These are phyloP conservation scores for Citeromyces siamensis DNA, from an alignment of 1,139 yeast genomes.

Conservation along the genomic window DNA sequence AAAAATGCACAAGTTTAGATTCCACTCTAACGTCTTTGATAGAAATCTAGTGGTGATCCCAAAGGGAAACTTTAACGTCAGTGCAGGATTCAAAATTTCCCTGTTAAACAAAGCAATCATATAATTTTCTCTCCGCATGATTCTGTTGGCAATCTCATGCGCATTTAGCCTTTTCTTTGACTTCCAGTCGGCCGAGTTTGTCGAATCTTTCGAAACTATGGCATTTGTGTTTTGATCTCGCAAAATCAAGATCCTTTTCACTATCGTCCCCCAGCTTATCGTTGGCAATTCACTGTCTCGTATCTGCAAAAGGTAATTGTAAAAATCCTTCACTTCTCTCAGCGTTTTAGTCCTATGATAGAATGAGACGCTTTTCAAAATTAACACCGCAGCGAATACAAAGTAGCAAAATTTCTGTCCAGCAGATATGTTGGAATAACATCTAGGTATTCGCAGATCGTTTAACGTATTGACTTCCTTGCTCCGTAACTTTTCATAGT, in stretches of 20 bases:
- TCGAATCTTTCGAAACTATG: conserved; percentile 31
- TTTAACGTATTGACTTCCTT: conserved; percentile 13
- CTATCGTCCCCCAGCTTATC: conserved; percentile 84
- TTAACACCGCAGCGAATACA: conserved; percentile 47
- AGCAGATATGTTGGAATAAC: conserved; percentile 36
- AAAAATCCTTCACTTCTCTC: conserved; percentile 53
- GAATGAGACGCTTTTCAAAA: conserved; percentile 47
- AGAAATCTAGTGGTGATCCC: conserved; percentile 28
- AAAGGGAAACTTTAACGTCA: conserved; percentile 36
- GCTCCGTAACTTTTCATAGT: conserved; percentile 22
- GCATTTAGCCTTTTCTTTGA: conserved; percentile 75
- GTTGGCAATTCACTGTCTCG: conserved; percentile 81
- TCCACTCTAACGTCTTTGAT: conserved; percentile 92
- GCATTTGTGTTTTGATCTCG: conserved; percentile 65
- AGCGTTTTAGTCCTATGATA: conserved; percentile 39
- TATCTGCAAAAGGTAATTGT: conserved; percentile 52
- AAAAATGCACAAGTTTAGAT: conserved; percentile 73
- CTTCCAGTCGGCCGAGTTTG: conserved; percentile 43
- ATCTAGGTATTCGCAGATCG: conserved; percentile 42
- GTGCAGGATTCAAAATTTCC: conserved; percentile 46
- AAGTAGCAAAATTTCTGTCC: conserved; percentile 44
- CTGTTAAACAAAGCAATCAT: conserved; percentile 82
- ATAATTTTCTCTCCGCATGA: conserved; percentile 92
- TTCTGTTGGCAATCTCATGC: conserved; percentile 88
- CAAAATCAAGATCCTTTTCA: conserved; percentile 60